Percentiles rank a stretch among this genome's conserved stretches.
phyloP scores from a whole-genome alignment of 257 asterid species.

The Solanum infundibuliforme region DNA sequence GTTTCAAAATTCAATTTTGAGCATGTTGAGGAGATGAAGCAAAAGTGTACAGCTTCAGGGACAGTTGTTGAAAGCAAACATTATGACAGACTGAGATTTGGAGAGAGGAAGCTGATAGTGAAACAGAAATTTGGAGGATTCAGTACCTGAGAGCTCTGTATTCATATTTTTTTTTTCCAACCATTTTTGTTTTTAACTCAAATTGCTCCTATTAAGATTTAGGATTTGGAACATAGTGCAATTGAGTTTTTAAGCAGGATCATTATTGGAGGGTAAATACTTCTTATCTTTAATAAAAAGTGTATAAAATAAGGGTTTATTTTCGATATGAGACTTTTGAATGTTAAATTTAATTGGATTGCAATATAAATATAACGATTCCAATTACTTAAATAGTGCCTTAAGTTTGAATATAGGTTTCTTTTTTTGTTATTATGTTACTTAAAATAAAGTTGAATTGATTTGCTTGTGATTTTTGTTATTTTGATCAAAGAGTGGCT shows the following conservation, averaged over 20 bases:
- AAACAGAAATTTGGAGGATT: background rate
- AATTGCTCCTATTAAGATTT: background rate
- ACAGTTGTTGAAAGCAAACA: background rate
- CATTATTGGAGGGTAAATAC: background rate
- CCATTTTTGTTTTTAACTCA: background rate
- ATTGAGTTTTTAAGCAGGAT: background rate
- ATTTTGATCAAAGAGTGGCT: background rate
- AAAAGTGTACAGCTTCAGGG: background rate
- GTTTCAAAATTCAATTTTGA: background rate
- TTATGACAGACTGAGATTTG: background rate
- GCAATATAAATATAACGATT: fast-evolving
- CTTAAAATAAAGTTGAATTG: background rate
- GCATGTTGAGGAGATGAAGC: background rate
- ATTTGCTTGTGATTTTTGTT: background rate
- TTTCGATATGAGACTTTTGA: fast-evolving
- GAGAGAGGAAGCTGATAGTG: background rate
- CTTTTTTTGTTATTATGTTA: background rate
- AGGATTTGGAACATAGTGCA: background rate
- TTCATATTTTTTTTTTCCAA: background rate
- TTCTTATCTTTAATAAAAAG: no score
- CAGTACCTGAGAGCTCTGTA: background rate
- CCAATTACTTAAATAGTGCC: background rate
- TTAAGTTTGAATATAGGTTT: background rate
- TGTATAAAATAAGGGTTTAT: fast-evolving
- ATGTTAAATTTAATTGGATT: fast-evolving